Evolutionary conservation across 2,329 filamentous ascomycete species (phyloP).

Genomic region (Xylariaceae sp.): DNA sequence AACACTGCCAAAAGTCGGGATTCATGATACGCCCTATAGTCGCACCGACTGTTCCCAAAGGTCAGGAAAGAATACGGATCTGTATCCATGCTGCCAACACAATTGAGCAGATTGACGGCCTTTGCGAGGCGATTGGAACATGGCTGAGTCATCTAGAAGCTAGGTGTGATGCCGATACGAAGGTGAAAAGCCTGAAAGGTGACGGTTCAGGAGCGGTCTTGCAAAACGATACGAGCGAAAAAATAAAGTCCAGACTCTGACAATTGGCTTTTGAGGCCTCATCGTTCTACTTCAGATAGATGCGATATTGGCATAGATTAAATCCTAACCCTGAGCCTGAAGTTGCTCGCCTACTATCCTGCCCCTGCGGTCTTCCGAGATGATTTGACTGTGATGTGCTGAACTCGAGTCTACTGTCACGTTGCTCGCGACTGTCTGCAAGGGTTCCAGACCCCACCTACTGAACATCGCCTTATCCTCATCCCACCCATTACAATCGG

Average conservation of each 20-base stretch:
- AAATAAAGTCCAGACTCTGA: constrained; percentile 9
- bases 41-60: constrained; percentile 62
- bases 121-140: constrained; percentile 45
- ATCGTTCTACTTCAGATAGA: background rate
- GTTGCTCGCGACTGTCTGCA: constrained; percentile 53
- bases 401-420: background rate
- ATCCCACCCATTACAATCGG: constrained; percentile 88
- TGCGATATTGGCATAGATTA: background rate
- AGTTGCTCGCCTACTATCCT: background rate
- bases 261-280: background rate
- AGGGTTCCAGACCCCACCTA: constrained; percentile 80
- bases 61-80: constrained; percentile 62
- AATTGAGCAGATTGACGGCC: constrained; percentile 53
- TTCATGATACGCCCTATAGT: constrained; percentile 64
- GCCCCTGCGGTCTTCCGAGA: background rate
- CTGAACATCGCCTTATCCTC: constrained; percentile 86
- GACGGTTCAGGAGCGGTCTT: background rate
- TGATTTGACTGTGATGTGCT: background rate
- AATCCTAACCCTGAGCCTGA: constrained; percentile 6
- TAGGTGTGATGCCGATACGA: background rate
- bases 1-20: constrained; percentile 56
- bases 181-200: background rate
- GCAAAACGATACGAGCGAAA: background rate
- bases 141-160: constrained; percentile 26
- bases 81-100: constrained; percentile 67